Evolutionary conservation across 768 basidiomycete genomes (phyloP).

Genomic region (Leccinum rimulosum): DNA sequence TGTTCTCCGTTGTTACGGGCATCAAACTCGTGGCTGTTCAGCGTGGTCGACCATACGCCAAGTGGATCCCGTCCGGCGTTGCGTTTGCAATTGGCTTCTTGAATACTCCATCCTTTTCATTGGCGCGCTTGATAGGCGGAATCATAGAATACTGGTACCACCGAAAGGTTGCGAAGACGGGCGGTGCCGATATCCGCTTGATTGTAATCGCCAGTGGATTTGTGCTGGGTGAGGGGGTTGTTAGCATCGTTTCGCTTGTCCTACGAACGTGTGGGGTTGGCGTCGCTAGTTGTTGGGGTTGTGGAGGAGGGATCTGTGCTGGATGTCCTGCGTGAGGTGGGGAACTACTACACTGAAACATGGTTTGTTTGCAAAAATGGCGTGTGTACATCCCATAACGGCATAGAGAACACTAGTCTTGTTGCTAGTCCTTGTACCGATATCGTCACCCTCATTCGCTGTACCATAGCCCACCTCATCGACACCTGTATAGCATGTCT

Average conservation of each 20-base stretch:
- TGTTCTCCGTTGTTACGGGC: slow-evolving; percentile 68
- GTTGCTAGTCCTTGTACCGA: neutral
- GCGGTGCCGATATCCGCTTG: slow-evolving; percentile 62
- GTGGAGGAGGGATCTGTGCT: slow-evolving; percentile 69
- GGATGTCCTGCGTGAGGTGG: slow-evolving; percentile 50
- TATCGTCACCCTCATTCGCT: slow-evolving; percentile 2
- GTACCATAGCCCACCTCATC: neutral
- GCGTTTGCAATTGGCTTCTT: slow-evolving; percentile 96
- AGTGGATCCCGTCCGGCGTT: slow-evolving; percentile 88
- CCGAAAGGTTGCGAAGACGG: slow-evolving; percentile 44
- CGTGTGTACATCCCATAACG: slow-evolving; percentile 13
- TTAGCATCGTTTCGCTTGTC: slow-evolving; percentile 76
- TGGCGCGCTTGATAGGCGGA: slow-evolving; percentile 89
- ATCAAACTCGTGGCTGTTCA: slow-evolving; percentile 60
- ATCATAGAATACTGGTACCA: slow-evolving; percentile 72
- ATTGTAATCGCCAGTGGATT: slow-evolving; percentile 94
- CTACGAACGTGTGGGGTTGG: slow-evolving; percentile 74
- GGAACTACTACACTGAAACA: neutral
- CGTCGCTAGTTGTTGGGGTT: slow-evolving; percentile 84
- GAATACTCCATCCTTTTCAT: slow-evolving; percentile 92
- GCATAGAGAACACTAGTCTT: neutral
- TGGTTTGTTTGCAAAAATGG: neutral
- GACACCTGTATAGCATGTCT: slow-evolving; percentile 44
- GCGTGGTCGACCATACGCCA: slow-evolving; percentile 51
- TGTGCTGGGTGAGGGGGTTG: slow-evolving; percentile 91